These are phyloP conservation scores for Colletotrichum karsti DNA, from an alignment of 2,329 filamentous ascomycete genomes.

Conservation along the genomic window DNA sequence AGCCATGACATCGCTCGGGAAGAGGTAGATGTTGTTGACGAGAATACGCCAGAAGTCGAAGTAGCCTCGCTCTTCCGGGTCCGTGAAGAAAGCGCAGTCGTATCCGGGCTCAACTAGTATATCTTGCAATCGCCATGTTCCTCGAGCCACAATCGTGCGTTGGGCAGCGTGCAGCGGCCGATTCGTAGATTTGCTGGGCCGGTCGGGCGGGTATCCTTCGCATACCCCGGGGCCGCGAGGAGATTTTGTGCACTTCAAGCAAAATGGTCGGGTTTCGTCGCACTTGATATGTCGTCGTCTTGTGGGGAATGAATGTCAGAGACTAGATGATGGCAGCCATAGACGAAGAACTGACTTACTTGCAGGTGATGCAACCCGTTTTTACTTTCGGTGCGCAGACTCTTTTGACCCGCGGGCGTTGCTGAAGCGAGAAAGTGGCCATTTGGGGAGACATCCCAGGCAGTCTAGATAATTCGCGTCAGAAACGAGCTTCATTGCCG, in stretches of 20 bases:
- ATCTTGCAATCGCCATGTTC: neutral
- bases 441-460: slow-evolving; percentile 13
- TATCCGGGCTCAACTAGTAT: slow-evolving; percentile 42
- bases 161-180: neutral
- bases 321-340: neutral
- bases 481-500: neutral
- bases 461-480: neutral
- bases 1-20: slow-evolving; percentile 44
- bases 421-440: neutral
- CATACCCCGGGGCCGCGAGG: slow-evolving; percentile 48
- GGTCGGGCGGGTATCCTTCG: slow-evolving; percentile 19
- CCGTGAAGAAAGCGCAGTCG: slow-evolving; percentile 44
- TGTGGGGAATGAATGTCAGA: neutral
- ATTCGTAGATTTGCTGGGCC: neutral
- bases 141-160: neutral
- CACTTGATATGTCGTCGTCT: slow-evolving; percentile 49
- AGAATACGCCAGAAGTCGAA: slow-evolving; percentile 48
- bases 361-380: slow-evolving; percentile 31
- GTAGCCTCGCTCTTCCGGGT: slow-evolving; percentile 43
- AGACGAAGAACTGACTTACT: no score
- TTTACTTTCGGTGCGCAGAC: slow-evolving; percentile 11
- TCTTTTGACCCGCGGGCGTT: neutral
- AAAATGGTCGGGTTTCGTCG: slow-evolving; percentile 50
- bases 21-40: slow-evolving; percentile 37
- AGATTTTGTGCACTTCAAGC: slow-evolving; percentile 51